A percentile compares a stretch with the other conserved stretches of the same genome.
These are phyloP conservation scores for Aspergillus calidoustus DNA, from an alignment of 2,329 filamentous ascomycete genomes.

Conservation along the genomic window DNA sequence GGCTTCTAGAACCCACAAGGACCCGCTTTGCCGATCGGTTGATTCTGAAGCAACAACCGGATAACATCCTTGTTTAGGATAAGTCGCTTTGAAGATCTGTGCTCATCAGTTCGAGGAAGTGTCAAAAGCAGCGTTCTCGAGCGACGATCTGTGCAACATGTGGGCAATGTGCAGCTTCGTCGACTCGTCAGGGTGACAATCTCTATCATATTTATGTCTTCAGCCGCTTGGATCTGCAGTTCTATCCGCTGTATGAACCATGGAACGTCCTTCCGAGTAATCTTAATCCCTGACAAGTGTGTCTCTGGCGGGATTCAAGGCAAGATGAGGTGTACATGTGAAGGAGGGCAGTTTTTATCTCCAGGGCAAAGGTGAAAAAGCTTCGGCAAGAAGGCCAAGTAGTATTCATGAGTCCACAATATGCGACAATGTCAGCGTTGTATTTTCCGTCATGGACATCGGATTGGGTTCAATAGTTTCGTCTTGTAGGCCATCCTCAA, in stretches of 20 bases:
- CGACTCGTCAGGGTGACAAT: not conserved
- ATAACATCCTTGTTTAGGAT: not conserved
- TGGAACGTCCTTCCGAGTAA: not conserved
- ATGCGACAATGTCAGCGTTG: not conserved
- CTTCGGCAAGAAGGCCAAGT: not conserved
- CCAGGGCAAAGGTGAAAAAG: not conserved
- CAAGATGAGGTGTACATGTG: not conserved
- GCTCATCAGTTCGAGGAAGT: not conserved
- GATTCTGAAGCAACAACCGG: constrained; percentile 6
- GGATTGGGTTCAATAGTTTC: not conserved
- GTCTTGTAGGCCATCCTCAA: not conserved
- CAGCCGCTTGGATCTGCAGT: constrained; percentile 4
- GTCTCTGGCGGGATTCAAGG: not conserved
- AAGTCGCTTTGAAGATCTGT: constrained; percentile 6
- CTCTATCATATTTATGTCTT: constrained; percentile 1
- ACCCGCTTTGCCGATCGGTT: constrained; percentile 10
- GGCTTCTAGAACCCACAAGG: constrained; percentile 1
- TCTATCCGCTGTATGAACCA: not conserved
- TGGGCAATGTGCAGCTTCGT: not conserved
- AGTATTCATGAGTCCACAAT: not conserved
- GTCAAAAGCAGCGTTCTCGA: not conserved
- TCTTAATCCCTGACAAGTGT: not conserved
- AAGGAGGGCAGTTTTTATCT: not conserved
- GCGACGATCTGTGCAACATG: not conserved
- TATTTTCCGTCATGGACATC: not conserved